phyloP scores from a whole-genome alignment of 1,284 basidiomycete genomes.

The Trametes hirsuta region DNA sequence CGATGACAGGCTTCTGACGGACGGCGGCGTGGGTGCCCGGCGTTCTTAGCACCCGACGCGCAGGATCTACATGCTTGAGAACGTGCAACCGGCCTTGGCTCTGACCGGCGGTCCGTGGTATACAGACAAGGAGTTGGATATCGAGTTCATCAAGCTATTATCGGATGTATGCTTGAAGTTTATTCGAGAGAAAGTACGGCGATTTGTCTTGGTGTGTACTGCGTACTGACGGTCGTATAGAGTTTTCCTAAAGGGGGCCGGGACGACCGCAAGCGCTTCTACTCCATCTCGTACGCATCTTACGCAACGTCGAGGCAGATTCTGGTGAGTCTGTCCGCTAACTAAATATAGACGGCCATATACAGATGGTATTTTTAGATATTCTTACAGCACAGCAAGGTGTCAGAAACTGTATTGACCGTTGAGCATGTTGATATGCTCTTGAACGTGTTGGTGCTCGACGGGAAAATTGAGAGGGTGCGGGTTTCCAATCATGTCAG shows the following conservation, averaged over 20 bases:
- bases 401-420: slow-evolving; percentile 81
- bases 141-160: slow-evolving; percentile 84
- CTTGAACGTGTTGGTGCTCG: slow-evolving; percentile 81
- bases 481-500: slow-evolving; percentile 7
- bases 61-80: slow-evolving; percentile 91
- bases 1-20: background rate
- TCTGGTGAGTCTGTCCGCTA: slow-evolving; percentile 34
- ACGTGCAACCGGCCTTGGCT: slow-evolving; percentile 81
- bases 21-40: background rate
- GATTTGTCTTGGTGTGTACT: slow-evolving; percentile 14
- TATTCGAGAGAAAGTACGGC: slow-evolving; percentile 70
- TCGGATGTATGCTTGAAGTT: slow-evolving; percentile 73
- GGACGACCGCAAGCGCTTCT: slow-evolving; percentile 49
- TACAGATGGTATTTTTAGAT: slow-evolving; percentile 39
- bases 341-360: slow-evolving; percentile 33
- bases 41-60: slow-evolving; percentile 73
- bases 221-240: slow-evolving; percentile 35
- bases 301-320: slow-evolving; percentile 80
- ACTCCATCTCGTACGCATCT: slow-evolving; percentile 68
- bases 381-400: slow-evolving; percentile 69
- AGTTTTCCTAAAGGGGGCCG: slow-evolving; percentile 52
- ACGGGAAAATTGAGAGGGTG: slow-evolving; percentile 85
- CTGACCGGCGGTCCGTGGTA: slow-evolving; percentile 94
- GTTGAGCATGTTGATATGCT: slow-evolving; percentile 86
- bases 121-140: slow-evolving; percentile 91